Evolutionary conservation across 257 asterid genomes (phyloP), one percentile per base, ranked within the genome.

Genomic region (Gentiana dahurica): DNA sequence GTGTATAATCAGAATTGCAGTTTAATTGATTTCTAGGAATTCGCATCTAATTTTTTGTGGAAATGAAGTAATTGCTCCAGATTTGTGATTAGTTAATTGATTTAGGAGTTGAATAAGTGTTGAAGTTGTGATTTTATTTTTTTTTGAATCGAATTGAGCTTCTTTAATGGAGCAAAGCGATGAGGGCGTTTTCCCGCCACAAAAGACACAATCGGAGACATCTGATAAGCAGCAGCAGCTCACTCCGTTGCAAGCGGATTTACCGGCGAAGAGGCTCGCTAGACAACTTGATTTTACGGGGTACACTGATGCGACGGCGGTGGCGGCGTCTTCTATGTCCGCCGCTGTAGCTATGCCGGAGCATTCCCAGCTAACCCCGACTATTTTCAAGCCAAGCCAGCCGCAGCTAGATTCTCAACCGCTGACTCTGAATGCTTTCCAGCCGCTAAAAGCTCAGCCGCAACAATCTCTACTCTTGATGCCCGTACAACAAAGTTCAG

Each of bases 221-320:
- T 63, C 81, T 58, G 78, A 57, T 70, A 77, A 66, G 73, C 77
- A 38, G 83, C 61, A 13, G 64, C 59, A 36, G 83, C 65, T 34
- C 57, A 34, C 39, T 36, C 53, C 54, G 4, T 48, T 34, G 58
- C 58, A 38, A 32, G 43, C 58, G 24, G 81, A 89, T 83, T 71
- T 81, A 15, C 94, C 90, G 65, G 74, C 78, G 69, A 79, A 82
- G 89, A 91, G 85, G 95, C 93, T 82, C 15, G 96, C 85, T 52
- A 78, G 98, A 82, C 96, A 91, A 87, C 96, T 91, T 61, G 98
- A 91, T 79, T 91, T 91, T 63, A 85, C 89, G 55, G 87, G 79
- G 55, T 67, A 75, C 9, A 67, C 76, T 59, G 77, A 73, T 35
- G 80, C 71, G 37, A 63, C 74, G 11, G 67, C 84, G 57, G 58